Percentiles rank a stretch among this genome's conserved stretches.
Conservation (phyloP, 345 rosid genomes). For the Rhodamnia rubescens region DNA sequence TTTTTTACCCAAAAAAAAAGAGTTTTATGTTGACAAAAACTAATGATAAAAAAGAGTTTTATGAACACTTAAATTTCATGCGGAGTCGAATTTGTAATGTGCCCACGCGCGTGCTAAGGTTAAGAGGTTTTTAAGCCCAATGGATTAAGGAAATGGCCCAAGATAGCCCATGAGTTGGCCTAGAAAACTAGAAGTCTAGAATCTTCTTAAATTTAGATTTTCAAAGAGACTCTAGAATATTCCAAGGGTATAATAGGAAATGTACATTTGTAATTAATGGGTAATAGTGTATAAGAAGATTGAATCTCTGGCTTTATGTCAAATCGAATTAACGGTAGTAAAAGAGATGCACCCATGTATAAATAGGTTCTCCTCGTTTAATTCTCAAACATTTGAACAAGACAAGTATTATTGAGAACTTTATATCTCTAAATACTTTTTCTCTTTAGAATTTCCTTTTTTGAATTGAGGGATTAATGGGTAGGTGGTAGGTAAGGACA, state of each 20-base stretch:
- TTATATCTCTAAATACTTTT: neutral
- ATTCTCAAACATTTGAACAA: neutral
- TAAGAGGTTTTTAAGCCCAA: too few species aligned
- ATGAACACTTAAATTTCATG: neutral
- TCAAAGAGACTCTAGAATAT: neutral
- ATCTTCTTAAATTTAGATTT: neutral
- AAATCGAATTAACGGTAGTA: neutral
- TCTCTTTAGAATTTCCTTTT: too few species aligned
- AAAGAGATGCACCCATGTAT: neutral
- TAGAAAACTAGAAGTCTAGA: neutral
- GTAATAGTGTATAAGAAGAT: neutral
- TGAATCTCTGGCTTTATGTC: neutral
- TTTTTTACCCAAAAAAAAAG: too few species aligned
- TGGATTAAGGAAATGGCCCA: neutral
- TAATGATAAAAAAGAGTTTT: neutral
- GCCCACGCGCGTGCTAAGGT: too few species aligned
- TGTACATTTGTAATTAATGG: neutral
- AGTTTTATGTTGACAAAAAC: too few species aligned
- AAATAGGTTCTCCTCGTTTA: neutral
- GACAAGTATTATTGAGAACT: neutral
- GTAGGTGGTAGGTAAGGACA: neutral
- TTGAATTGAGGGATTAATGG: neutral
- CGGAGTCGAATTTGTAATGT: too few species aligned
- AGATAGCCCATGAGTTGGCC: neutral
- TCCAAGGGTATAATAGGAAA: neutral